Conservation (phyloP, 2,329 filamentous ascomycete species). For the Fusarium heterosporum region DNA sequence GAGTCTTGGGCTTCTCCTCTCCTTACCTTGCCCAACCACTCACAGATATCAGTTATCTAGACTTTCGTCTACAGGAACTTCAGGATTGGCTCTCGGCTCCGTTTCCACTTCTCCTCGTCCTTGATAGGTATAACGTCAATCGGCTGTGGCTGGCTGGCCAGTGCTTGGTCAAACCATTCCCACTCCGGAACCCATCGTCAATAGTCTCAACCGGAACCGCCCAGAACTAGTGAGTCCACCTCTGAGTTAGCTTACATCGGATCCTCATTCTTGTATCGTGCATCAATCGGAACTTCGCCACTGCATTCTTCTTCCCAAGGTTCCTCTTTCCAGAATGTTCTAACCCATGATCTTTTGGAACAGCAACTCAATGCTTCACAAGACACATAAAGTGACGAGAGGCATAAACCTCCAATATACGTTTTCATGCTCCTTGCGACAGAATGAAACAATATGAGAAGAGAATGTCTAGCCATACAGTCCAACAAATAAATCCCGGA, state of each 20-base stretch:
- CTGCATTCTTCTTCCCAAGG: neutral
- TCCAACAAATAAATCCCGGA: neutral
- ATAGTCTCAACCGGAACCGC: conserved; percentile 4
- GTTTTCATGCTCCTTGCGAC: too few species aligned
- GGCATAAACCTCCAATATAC: too few species aligned
- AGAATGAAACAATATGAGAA: too few species aligned
- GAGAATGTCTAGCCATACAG: neutral
- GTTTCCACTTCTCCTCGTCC: conserved; percentile 12
- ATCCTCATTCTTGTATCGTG: neutral
- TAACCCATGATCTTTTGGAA: too few species aligned
- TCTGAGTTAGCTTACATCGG: neutral
- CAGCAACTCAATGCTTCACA: too few species aligned
- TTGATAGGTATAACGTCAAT: conserved; percentile 22
- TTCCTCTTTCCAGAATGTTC: too few species aligned
- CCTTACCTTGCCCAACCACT: conserved; percentile 1
- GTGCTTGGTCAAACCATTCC: conserved; percentile 21
- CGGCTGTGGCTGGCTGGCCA: conserved; percentile 34
- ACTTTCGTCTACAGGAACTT: conserved; percentile 4
- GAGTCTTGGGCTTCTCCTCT: conserved; percentile 5
- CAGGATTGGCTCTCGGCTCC: conserved; percentile 7
- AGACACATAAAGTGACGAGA: too few species aligned
- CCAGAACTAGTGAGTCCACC: neutral
- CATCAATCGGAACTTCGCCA: neutral
- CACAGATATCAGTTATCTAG: neutral
- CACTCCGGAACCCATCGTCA: conserved; percentile 27